Conservation (phyloP, 352 stramenopile species). For the Globisporangium barbulae region DNA sequence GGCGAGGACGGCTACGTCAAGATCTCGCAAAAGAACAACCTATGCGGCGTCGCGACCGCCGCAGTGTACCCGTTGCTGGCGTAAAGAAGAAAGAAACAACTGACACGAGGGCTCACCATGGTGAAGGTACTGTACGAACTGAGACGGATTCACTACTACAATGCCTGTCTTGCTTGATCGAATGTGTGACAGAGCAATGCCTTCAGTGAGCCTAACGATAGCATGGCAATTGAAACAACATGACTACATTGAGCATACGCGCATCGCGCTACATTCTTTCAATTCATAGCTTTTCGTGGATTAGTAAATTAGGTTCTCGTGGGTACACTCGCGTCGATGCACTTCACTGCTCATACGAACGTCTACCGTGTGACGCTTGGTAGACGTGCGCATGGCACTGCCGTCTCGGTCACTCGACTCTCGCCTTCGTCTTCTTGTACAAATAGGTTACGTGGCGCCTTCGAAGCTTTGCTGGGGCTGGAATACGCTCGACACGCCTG, state of each 20-base stretch:
- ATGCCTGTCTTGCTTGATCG: neutral
- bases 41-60: constrained; percentile 93
- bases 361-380: neutral
- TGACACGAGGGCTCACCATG: neutral
- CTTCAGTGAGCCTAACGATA: neutral
- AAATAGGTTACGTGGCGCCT: neutral
- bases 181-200: neutral
- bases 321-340: neutral
- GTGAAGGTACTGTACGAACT: neutral
- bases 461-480: neutral
- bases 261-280: neutral
- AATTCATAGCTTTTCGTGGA: neutral
- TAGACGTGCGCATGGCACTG: neutral
- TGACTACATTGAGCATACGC: neutral
- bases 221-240: neutral
- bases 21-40: constrained; percentile 92
- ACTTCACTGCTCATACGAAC: neutral
- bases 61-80: constrained; percentile 80
- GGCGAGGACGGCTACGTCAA: constrained; percentile 92
- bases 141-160: neutral
- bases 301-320: neutral
- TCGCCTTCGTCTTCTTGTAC: neutral
- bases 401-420: neutral
- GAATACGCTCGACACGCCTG: neutral
- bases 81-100: constrained; percentile 12